Evolutionary conservation across 1,284 basidiomycete genomes (phyloP).

Genomic region (Ustilago trichophora): DNA sequence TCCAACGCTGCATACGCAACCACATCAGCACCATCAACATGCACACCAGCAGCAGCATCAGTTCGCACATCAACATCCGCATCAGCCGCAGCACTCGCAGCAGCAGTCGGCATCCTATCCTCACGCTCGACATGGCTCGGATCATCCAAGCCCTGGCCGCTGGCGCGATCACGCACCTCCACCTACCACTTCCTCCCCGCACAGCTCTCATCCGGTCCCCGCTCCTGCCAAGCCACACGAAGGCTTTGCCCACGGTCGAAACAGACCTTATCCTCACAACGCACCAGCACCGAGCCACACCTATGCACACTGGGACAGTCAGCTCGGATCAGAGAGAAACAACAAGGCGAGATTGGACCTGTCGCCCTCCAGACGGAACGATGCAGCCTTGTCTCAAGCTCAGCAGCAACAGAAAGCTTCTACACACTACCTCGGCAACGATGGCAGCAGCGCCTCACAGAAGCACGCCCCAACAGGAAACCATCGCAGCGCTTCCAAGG

Average conservation of each 20-base stretch:
- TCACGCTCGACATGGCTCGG: slow-evolving; percentile 22
- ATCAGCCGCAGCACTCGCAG: slow-evolving; percentile 17
- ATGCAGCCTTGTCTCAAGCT: background rate
- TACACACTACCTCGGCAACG: slow-evolving; percentile 7
- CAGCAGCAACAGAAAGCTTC: slow-evolving; percentile 10
- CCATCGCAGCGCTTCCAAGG: slow-evolving; percentile 30
- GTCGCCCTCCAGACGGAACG: slow-evolving; percentile 25
- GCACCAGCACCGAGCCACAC: slow-evolving; percentile 36
- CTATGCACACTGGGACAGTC: slow-evolving; percentile 45
- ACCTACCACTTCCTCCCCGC: slow-evolving; percentile 26
- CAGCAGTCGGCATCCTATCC: slow-evolving; percentile 5
- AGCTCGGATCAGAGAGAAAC: slow-evolving; percentile 31
- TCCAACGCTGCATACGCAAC: slow-evolving; percentile 10
- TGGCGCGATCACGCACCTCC: slow-evolving; percentile 33
- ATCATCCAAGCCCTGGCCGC: slow-evolving; percentile 31
- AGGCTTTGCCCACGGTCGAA: slow-evolving; percentile 19
- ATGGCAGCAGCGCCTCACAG: slow-evolving; percentile 10
- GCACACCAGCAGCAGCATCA: slow-evolving; percentile 13
- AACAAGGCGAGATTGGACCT: slow-evolving; percentile 28
- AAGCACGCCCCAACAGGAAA: slow-evolving; percentile 6
- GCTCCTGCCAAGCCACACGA: slow-evolving; percentile 25
- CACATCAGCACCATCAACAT: slow-evolving; percentile 21
- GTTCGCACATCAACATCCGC: slow-evolving; percentile 11
- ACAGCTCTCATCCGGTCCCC: slow-evolving; percentile 23
- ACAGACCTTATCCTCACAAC: slow-evolving; percentile 35